Percentiles rank a stretch among this genome's conserved stretches.
Conservation (phyloP, 2,329 filamentous ascomycete genomes). For the Botrytis squamosa region DNA sequence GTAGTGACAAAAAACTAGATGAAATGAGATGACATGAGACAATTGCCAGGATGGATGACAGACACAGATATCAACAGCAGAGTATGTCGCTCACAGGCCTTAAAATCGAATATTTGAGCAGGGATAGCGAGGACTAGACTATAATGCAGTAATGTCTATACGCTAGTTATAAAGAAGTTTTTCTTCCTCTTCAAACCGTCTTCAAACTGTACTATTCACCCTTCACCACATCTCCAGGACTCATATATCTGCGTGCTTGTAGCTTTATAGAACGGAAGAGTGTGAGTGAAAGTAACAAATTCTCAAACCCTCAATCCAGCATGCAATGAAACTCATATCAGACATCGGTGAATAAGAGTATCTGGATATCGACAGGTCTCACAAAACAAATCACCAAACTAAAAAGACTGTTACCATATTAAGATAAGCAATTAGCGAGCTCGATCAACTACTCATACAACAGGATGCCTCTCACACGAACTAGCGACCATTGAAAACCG, state of each 20-base stretch:
- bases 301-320: not conserved
- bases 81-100: not conserved
- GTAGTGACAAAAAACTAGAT: not conserved
- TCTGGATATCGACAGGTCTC: not conserved
- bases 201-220: not conserved
- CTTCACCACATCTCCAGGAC: not conserved
- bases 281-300: not conserved
- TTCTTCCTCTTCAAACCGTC: not conserved
- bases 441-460: not conserved
- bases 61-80: not conserved
- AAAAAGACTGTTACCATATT: not conserved
- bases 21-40: not conserved
- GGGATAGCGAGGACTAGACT: not conserved
- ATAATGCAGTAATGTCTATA: not conserved
- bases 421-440: not conserved
- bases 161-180: not conserved
- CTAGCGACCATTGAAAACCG: not conserved
- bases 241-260: not conserved
- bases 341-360: not conserved
- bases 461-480: not conserved
- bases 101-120: not conserved
- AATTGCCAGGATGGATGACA: too few relatives aligned
- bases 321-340: not conserved
- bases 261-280: not conserved
- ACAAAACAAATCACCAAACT: not conserved